A percentile compares a stretch with the other conserved stretches of the same genome.
These are phyloP conservation scores for Colletotrichum melonis DNA, from an alignment of 2,329 filamentous ascomycete species.

Conservation along the genomic window DNA sequence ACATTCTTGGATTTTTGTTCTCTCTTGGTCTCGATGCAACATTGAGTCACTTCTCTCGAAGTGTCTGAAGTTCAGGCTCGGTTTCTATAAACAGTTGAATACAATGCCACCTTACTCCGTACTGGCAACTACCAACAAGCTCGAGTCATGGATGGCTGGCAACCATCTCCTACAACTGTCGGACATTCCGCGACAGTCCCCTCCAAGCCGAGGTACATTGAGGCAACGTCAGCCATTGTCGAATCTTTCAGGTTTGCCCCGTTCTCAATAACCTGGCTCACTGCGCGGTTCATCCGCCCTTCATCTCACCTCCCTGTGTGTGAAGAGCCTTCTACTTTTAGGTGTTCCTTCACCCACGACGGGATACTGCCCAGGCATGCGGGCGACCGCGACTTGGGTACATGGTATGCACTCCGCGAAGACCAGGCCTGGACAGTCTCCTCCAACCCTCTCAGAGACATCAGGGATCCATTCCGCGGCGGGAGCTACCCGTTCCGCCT, in stretches of 20 bases:
- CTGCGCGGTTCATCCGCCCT: not conserved
- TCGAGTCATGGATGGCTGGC: conserved; percentile 5
- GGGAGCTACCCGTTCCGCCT: conserved; percentile 26
- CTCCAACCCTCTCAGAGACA: not conserved
- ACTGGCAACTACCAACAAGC: not conserved
- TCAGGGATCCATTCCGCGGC: not conserved
- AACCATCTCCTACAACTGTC: not conserved
- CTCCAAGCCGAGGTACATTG: not conserved
- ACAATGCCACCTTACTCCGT: not conserved
- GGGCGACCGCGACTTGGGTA: not conserved
- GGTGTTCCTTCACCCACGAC: not conserved
- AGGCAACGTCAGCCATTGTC: not conserved
- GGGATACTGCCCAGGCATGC: conserved; percentile 16
- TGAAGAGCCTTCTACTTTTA: conserved; percentile 12
- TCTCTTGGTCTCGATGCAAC: not conserved
- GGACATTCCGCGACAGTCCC: not conserved
- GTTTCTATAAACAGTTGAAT: not conserved
- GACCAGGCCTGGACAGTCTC: not conserved
- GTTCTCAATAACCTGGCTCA: not conserved
- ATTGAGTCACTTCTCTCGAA: not conserved
- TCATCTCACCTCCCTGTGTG: not conserved
- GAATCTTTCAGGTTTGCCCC: not conserved
- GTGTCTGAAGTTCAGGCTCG: not conserved
- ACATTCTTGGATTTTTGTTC: not conserved
- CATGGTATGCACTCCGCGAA: not conserved